phyloP scores from a whole-genome alignment of 805 yeast genomes.

The Ogataea zsoltii region DNA sequence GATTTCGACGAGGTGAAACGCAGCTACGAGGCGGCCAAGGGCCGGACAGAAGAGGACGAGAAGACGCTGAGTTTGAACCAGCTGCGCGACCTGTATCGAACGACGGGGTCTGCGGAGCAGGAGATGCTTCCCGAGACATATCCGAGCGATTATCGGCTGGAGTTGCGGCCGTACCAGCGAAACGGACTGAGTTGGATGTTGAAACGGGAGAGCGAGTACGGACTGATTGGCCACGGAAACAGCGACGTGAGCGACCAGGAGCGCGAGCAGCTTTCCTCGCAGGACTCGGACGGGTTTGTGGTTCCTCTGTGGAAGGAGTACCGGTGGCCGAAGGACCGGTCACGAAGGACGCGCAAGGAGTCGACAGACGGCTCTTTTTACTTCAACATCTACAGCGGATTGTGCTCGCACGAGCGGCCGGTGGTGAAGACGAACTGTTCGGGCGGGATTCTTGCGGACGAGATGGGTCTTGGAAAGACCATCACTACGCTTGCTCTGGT shows the following conservation, averaged over 20 bases:
- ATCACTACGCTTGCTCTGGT: slow-evolving; percentile 77
- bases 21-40: slow-evolving; percentile 10
- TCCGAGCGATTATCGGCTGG: slow-evolving; percentile 54
- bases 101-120: slow-evolving; percentile 54
- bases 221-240: slow-evolving; percentile 38
- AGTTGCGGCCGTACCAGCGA: slow-evolving; percentile 74
- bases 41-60: slow-evolving; percentile 9
- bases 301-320: slow-evolving; percentile 87
- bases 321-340: slow-evolving; percentile 65
- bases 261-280: slow-evolving; percentile 25
- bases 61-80: slow-evolving; percentile 60
- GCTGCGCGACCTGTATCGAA: slow-evolving; percentile 68
- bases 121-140: slow-evolving; percentile 64
- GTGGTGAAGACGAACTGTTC: slow-evolving; percentile 54
- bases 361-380: slow-evolving; percentile 49
- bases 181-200: slow-evolving; percentile 90
- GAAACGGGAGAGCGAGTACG: slow-evolving; percentile 67
- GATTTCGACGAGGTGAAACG: slow-evolving; percentile 20
- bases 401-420: slow-evolving; percentile 69
- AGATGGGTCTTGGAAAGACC: slow-evolving; percentile 96
- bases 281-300: slow-evolving; percentile 48
- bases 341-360: slow-evolving; percentile 13
- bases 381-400: slow-evolving; percentile 79
- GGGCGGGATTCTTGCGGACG: slow-evolving; percentile 94
- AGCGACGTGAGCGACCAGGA: slow-evolving; percentile 22